Evolutionary conservation across 2,329 filamentous ascomycete species (phyloP), one percentile per base, ranked within the genome.

Genomic region (Mollisia scopiformis): DNA sequence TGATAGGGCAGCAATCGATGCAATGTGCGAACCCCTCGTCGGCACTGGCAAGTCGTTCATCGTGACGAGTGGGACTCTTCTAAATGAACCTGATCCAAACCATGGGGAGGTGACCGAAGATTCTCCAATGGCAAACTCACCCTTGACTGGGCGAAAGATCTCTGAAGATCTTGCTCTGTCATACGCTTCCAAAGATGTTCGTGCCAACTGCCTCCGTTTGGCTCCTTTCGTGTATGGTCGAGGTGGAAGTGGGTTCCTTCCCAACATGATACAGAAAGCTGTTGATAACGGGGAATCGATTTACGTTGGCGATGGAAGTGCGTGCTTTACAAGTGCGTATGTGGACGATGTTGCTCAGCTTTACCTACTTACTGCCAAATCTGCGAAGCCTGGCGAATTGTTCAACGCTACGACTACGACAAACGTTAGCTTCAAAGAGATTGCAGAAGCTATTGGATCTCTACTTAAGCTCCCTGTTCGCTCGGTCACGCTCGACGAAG

Each of bases 171-270:
- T 78, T 57, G 72, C 73, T 1, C 64, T 76, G 13, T 39, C 35
- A 2, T 69, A 73, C 21, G 62, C 62, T 6, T 62, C 65, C 6
- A 67, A 72, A 37, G 74, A 75, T 2, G 65, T 82, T 27, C 65
- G 69, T 3, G 75, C 78, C 4, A 70, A 65, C 19, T 63, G 69
- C 7, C 68, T 82, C 5, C 74, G 79, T 0, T 70, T 81, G 0
- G 71, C 79, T 2, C 77, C 78, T 0, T 80, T 71, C 27, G 79
- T 81, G 0, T 79, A 82, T 63, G 80, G 79, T 2, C 72, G 72
- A 13, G 78, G 74, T 1, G 78, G 75, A 2, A 55, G 53, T 27
- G 59, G 63, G 1, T 66, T 66, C 50, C 69, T 79, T 25, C 53
- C 59, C n/a, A 63, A 75, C 56, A 71, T 77, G 57, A 73, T 76